Base-by-base conservation (phyloP, 352 stramenopile genomes). In the Globisporangium barbulae region DNA sequence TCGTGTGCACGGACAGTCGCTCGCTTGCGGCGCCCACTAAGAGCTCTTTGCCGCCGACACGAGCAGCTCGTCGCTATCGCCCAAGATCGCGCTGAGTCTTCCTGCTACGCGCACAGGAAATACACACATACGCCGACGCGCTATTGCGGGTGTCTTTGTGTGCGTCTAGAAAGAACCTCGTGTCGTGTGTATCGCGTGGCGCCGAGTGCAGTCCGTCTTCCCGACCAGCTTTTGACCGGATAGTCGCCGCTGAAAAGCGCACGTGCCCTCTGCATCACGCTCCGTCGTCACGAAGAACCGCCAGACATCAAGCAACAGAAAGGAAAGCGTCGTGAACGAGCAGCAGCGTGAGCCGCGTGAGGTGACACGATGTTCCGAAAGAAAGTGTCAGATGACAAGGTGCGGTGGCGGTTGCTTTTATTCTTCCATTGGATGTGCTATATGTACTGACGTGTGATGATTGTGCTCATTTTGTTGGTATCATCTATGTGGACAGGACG, bases 361-460 rank as follows among this genome's bases (percentile, higher is more conserved):
- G 33, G 5, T 57, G n/a, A 48, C 6, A 31, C 2, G 48, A 79
- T 79, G 72, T 79, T 79, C 53, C 66, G 67, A 44, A 79, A 79
- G 67, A 79, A 79, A 60, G 42, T 70, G 17, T 49, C 53, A 4
- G 72, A 79, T 56, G 72, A 79, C 6, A 79, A 79, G 72, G 72
- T 79, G 44, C 13, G 50, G 15, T 8, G 31, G 4, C 19, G 25
- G 33, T 15, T 52, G 41, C 2, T 37, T 15, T 48, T 25, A n/a
- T 45, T 28, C 4, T 58, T 17, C n/a, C 30, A 12, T 33, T 19
- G 48, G 48, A 33, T 33, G 48, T n/a, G 6, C 48, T n/a, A 53
- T 53, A 17, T n/a, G 10, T 3, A 35, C 48, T 54, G 2, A 54
- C 25, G 10, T 35, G 15, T 10, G 5, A 37, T 54, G 15, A 28